A percentile compares a stretch with the other conserved stretches of the same genome.
Evolutionary conservation across 2,329 filamentous ascomycete species (phyloP).

Genomic region (Cadophora luteo-olivacea): DNA sequence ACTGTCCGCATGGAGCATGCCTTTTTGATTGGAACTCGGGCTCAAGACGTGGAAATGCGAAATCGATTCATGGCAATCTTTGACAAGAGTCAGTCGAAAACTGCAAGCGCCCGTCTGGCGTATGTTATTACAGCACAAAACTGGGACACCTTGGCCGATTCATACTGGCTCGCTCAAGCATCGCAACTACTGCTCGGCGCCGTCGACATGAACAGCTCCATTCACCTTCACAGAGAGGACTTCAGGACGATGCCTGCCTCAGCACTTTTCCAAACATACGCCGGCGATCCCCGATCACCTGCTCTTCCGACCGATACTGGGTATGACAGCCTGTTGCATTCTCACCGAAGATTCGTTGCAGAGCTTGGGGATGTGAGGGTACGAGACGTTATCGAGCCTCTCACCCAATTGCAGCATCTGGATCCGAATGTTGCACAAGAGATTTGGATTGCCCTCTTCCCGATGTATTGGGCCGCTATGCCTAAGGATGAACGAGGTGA

Average conservation of each 20-base stretch:
- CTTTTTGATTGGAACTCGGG: conserved; percentile 93
- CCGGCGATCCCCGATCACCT: conserved; percentile 69
- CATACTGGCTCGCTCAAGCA: conserved; percentile 96
- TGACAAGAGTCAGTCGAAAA: conserved; percentile 91
- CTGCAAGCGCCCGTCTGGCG: conserved; percentile 84
- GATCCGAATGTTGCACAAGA: conserved; percentile 83
- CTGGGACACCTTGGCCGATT: conserved; percentile 94
- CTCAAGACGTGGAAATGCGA: conserved; percentile 94
- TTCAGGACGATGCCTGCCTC: conserved; percentile 80
- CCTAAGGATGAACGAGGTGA: conserved; percentile 88
- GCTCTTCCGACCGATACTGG: conserved; percentile 81
- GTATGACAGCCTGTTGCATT: conserved; percentile 78
- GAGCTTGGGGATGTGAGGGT: conserved; percentile 87
- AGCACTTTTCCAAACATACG: conserved; percentile 74
- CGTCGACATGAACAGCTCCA: conserved; percentile 80
- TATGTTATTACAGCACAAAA: conserved; percentile 94
- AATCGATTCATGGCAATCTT: conserved; percentile 97
- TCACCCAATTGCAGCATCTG: conserved; percentile 90
- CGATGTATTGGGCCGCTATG: conserved; percentile 90
- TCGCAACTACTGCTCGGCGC: conserved; percentile 91
- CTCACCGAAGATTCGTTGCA: conserved; percentile 81
- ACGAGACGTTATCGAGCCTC: conserved; percentile 86
- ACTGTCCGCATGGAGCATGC: conserved; percentile 98
- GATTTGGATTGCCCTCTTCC: conserved; percentile 91
- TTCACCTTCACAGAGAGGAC: conserved; percentile 83